Evolutionary conservation across 225 moss, liverwort and hornwort genomes (phyloP).

Genomic region (Sphagnum contortum): DNA sequence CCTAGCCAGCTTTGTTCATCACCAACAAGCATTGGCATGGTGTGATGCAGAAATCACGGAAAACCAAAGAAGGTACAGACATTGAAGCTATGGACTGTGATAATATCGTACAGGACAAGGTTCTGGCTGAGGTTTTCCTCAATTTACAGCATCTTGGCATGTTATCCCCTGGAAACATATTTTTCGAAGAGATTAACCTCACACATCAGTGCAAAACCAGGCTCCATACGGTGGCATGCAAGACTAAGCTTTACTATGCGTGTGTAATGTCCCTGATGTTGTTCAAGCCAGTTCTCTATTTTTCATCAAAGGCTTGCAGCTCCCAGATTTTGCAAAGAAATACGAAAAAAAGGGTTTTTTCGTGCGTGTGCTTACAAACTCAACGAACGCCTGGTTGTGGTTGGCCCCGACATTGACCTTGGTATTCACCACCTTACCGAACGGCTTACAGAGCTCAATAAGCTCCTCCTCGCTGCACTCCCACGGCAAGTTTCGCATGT

Average conservation of each 20-base stretch:
- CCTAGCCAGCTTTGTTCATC: background rate
- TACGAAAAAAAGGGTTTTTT: background rate
- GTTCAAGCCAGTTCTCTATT: background rate
- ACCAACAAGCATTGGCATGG: background rate
- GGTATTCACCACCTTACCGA: slow-evolving; percentile 98
- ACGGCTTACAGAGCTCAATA: slow-evolving; percentile 95
- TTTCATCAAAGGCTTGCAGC: too few relatives aligned
- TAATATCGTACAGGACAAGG: too few relatives aligned
- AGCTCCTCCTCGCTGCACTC: slow-evolving; percentile 99
- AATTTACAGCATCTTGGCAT: too few relatives aligned
- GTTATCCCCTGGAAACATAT: too few relatives aligned
- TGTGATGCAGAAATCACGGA: background rate
- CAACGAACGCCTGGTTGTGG: slow-evolving; percentile 98
- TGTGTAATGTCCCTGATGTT: background rate
- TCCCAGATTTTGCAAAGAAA: background rate
- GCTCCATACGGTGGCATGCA: background rate
- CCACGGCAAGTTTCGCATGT: slow-evolving; percentile 98
- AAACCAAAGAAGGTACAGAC: background rate
- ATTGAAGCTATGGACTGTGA: too few relatives aligned
- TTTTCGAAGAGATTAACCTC: too few relatives aligned
- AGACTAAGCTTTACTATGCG: too few relatives aligned
- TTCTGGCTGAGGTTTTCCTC: too few relatives aligned
- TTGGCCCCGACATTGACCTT: slow-evolving; percentile 99
- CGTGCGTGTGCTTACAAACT: slow-evolving; percentile 62
- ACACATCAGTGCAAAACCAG: too few relatives aligned